Base-by-base conservation (phyloP, 495 filamentous ascomycete species). In the Xylaria scruposa region DNA sequence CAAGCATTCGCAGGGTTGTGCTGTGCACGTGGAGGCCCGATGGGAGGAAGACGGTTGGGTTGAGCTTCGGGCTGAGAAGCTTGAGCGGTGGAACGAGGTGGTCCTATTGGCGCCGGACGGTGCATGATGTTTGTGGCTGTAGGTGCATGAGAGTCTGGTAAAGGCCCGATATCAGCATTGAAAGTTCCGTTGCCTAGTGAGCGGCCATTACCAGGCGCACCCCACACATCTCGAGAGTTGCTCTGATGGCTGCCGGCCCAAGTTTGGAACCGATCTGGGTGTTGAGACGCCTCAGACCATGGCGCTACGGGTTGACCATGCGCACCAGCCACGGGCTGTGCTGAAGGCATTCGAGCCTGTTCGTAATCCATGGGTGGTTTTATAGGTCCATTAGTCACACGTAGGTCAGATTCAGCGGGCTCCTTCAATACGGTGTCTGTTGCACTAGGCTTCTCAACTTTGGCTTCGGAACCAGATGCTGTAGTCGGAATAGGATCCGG, bases 111-210 rank as follows among this genome's bases (percentile, higher is more conserved):
- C 3, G 72, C 62, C 70, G 78, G 72, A 66, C 74, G 68, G 72
- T 80, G 71, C 54, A 77, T 70, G 67, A 86, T 80, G 40, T 81
- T 81, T 0, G 78, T 81, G 49, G 86, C 85, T 1, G 87, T 83
- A 2, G 83, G 81, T n/a, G 85, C 83, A 1, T 82, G 83, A 2
- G 81, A 69, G 67, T 82, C 81, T 21, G 66, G 68, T 17, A 78
- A 71, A 17, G 79, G 77, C 12, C 86, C 84, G 24, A 94, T 81
- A 66, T 88, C 85, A 60, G 88, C 86, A 60, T 90, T 89, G 75
- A 94, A 94, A 4, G 92, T 92, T n/a, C 92, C 92, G 74, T 94
- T 94, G 2, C 92, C 92, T 29, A 94, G 84, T 26, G 88, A 88
- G 68, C 89, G 88, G 74, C 92, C 88, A 75, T 88, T 91, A 60